These are phyloP conservation scores for Linum tenue DNA, from an alignment of 345 rosid species.

Conservation along the genomic window DNA sequence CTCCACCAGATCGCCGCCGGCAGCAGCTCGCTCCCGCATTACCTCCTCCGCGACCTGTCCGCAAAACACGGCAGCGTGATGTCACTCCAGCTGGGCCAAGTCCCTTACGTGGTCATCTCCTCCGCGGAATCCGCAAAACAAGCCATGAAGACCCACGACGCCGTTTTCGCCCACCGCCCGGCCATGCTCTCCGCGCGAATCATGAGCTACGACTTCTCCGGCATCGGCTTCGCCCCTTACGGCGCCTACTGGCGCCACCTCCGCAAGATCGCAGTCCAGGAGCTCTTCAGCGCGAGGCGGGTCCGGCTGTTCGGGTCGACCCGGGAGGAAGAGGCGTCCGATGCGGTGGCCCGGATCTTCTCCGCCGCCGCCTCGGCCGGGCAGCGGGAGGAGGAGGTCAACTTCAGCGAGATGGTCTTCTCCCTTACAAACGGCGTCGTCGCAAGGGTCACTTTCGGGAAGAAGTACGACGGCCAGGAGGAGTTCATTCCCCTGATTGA, in stretches of 20 bases:
- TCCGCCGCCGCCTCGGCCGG: neutral
- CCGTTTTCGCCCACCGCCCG: slow-evolving; percentile 10
- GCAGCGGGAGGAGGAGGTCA: neutral
- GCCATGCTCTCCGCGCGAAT: neutral
- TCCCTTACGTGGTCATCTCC: slow-evolving; percentile 5
- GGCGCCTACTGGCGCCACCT: slow-evolving; percentile 12
- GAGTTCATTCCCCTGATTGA: neutral
- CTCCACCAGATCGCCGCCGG: slow-evolving; percentile 8
- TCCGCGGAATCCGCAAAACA: slow-evolving; percentile 13
- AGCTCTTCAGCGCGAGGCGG: slow-evolving; percentile 1
- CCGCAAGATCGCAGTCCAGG: slow-evolving; percentile 1
- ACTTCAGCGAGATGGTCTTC: slow-evolving; percentile 1
- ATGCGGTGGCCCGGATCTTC: neutral
- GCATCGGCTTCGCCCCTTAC: slow-evolving; percentile 2
- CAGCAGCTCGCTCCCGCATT: slow-evolving; percentile 7
- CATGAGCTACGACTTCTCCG: neutral
- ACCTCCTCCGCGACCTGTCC: slow-evolving; percentile 7
- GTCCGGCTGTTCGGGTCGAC: slow-evolving; percentile 1
- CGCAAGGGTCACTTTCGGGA: slow-evolving; percentile 13
- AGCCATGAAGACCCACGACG: slow-evolving; percentile 16
- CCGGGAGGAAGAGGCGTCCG: slow-evolving; percentile 3
- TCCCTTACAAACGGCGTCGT: neutral
- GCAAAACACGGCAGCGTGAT: slow-evolving; percentile 9
- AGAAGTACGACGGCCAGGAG: slow-evolving; percentile 6
- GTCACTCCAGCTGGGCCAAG: slow-evolving; percentile 12